Conservation (phyloP, 2,329 filamentous ascomycete species). For the Curvularia spicifera region DNA sequence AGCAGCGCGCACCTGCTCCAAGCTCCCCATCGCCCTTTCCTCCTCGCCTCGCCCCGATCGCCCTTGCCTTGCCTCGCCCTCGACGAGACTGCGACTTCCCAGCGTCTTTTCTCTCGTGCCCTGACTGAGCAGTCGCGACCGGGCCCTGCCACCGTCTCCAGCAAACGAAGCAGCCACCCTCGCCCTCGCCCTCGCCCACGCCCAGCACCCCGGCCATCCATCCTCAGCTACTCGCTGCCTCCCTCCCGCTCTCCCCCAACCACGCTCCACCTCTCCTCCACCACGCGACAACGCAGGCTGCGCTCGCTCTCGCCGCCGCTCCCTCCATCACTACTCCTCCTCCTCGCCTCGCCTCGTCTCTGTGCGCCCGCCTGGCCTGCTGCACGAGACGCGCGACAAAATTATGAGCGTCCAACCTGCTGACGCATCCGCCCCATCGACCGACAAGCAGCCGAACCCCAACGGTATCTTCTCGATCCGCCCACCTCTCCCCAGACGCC, state of each 20-base stretch:
- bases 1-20: constrained; percentile 31
- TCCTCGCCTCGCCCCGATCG: constrained; percentile 16
- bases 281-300: constrained; percentile 19
- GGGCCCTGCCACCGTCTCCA: constrained; percentile 20
- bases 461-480: constrained; percentile 37
- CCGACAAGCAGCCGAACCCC: constrained; percentile 46
- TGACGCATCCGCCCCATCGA: constrained; percentile 37
- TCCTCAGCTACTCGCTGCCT: constrained; percentile 20
- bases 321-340: constrained; percentile 21
- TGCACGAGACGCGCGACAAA: constrained; percentile 36
- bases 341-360: constrained; percentile 9
- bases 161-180: constrained; percentile 17
- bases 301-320: constrained; percentile 20
- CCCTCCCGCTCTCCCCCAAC: constrained; percentile 11
- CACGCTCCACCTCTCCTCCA: constrained; percentile 17
- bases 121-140: constrained; percentile 31
- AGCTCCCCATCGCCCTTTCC: constrained; percentile 34
- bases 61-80: constrained; percentile 10
- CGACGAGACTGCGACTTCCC: constrained; percentile 24
- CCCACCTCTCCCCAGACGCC: not conserved
- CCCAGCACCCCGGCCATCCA: constrained; percentile 13
- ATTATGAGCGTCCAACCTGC: constrained; percentile 48
- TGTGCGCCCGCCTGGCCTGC: constrained; percentile 26
- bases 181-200: constrained; percentile 13
- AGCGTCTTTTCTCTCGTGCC: constrained; percentile 38